Evolutionary conservation across 1,139 yeast genomes (phyloP).

Genomic region (Suhomyces choctaworum): DNA sequence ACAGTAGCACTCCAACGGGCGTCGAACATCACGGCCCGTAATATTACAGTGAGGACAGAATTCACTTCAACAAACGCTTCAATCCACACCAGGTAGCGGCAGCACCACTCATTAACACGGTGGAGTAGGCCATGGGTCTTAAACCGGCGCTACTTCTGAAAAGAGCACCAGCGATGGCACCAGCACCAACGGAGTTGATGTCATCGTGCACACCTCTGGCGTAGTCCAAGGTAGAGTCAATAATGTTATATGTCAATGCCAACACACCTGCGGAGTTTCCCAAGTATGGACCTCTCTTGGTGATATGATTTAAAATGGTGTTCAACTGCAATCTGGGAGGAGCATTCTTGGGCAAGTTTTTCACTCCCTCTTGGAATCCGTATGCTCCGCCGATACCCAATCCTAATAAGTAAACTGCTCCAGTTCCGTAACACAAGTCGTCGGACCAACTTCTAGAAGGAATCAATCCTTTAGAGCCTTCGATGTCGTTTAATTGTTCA

Average conservation of each 20-base stretch:
- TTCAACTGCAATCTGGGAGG: slow-evolving; percentile 80
- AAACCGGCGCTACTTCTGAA: slow-evolving; percentile 85
- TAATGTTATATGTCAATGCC: slow-evolving; percentile 82
- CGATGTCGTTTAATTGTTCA: slow-evolving; percentile 64
- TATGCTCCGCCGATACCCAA: slow-evolving; percentile 83
- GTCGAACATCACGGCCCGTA: background rate
- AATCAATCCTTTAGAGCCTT: slow-evolving; percentile 85
- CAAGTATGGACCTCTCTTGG: slow-evolving; percentile 92
- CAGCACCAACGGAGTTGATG: slow-evolving; percentile 79
- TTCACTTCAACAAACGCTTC: slow-evolving; percentile 47
- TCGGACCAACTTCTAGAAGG: slow-evolving; percentile 98
- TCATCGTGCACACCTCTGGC: slow-evolving; percentile 88
- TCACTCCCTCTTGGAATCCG: slow-evolving; percentile 84
- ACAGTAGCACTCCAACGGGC: slow-evolving; percentile 1
- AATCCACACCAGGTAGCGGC: slow-evolving; percentile 93
- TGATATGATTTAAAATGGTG: slow-evolving; percentile 86
- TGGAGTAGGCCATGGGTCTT: slow-evolving; percentile 84
- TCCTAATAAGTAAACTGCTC: slow-evolving; percentile 79
- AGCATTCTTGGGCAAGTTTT: slow-evolving; percentile 69
- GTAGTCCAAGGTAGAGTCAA: slow-evolving; percentile 77
- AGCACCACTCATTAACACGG: slow-evolving; percentile 82
- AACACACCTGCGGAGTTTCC: slow-evolving; percentile 96
- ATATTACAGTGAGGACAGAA: background rate
- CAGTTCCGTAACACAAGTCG: slow-evolving; percentile 96
- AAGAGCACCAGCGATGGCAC: slow-evolving; percentile 89